Evolutionary conservation across 306 rosid species (phyloP).

Genomic region (Elaeagnus macrophylla): DNA sequence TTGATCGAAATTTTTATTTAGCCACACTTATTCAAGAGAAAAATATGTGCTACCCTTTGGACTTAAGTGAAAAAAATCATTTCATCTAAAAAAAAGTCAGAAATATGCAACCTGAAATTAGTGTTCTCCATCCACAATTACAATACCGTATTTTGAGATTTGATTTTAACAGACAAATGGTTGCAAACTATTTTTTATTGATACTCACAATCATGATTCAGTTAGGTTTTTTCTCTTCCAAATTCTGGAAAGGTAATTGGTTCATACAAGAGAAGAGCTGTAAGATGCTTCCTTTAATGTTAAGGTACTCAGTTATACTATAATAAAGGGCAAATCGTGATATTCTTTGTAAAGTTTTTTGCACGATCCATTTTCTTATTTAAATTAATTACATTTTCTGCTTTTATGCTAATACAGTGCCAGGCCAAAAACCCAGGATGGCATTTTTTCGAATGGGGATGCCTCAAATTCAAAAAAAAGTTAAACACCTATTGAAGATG

Average conservation of each 20-base stretch:
- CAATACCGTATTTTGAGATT: no score
- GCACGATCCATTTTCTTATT: background rate
- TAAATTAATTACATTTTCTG: background rate
- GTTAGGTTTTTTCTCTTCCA: background rate
- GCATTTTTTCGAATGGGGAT: constrained; percentile 47
- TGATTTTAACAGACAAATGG: no score
- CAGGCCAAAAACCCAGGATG: constrained; percentile 62
- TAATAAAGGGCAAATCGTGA: constrained; percentile 13
- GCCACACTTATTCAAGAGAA: no score
- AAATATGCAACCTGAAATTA: no score
- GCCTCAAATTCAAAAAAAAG: constrained; percentile 48
- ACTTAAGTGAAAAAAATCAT: no score
- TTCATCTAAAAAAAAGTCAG: no score
- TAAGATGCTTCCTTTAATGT: constrained; percentile 73
- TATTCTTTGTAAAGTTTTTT: background rate
- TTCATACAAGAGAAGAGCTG: constrained; percentile 96
- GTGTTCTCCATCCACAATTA: no score
- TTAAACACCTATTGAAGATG: constrained; percentile 59
- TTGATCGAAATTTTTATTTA: no score
- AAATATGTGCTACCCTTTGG: no score
- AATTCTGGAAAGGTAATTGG: constrained; percentile 73
- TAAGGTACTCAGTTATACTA: constrained; percentile 43
- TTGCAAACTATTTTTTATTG: no score
- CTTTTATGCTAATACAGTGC: constrained; percentile 37
- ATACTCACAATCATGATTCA: no score